Evolutionary conservation across 108 stramenopile species (phyloP).

Genomic region (Conticribra guillardii): DNA sequence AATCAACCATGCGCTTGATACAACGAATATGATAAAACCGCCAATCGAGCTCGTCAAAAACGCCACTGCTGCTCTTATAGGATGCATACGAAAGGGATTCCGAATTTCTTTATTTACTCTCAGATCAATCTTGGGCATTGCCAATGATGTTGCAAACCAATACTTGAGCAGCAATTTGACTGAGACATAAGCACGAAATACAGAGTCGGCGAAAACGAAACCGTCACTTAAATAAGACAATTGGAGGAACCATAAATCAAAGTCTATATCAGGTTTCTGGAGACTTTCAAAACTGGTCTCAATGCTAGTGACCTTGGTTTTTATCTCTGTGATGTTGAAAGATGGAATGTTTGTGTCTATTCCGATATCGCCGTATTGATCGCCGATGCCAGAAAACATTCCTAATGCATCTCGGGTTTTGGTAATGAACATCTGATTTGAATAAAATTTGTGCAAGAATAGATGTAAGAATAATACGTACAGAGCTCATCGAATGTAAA

Average conservation of each 20-base stretch:
- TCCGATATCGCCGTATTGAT: constrained; percentile 26
- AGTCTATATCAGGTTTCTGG: constrained; percentile 42
- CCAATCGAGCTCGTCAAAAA: constrained; percentile 38
- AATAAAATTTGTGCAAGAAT: too few species aligned
- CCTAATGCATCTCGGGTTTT: constrained; percentile 38
- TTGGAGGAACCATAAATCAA: constrained; percentile 47
- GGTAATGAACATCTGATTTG: constrained; percentile 28
- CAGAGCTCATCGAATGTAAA: too few species aligned
- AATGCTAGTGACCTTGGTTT: constrained; percentile 42
- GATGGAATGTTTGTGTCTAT: constrained; percentile 26
- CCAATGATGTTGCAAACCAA: constrained; percentile 49
- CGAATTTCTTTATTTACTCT: constrained; percentile 40
- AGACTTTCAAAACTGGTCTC: constrained; percentile 44
- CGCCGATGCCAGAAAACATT: constrained; percentile 44
- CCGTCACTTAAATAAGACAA: constrained; percentile 33
- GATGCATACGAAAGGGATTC: constrained; percentile 49
- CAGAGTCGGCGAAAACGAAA: constrained; percentile 39
- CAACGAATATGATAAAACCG: constrained; percentile 31
- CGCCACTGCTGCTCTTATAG: constrained; percentile 21
- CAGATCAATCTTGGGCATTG: constrained; percentile 45
- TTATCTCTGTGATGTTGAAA: constrained; percentile 51
- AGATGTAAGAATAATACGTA: too few species aligned
- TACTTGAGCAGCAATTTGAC: constrained; percentile 39
- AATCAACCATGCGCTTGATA: constrained; percentile 35
- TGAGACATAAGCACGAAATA: constrained; percentile 43